Base-by-base conservation (phyloP, 257 asterid species). In the Marsdenia floribunda region DNA sequence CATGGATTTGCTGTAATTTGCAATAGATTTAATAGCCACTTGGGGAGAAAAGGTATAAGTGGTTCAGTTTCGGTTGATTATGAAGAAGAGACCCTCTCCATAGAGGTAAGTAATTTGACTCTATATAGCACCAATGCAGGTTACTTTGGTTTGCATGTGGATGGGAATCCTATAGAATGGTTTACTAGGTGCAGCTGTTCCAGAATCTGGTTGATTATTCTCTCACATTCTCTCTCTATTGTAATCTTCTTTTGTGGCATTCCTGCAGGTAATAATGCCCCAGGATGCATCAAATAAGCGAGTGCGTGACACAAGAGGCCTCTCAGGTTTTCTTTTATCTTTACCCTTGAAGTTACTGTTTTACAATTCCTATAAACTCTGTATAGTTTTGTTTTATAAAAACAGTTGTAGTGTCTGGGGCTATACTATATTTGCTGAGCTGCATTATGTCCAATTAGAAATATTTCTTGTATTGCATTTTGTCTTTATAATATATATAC, bases 291-390 rank as follows among this genome's bases (percentile, higher is more conserved):
- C 98, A 73, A 87, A 83, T 76, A 90, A 86, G 82, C 61, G 85
- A 13, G 93, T 92, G 71, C 88, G 85, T 50, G 98, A 92, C 85
- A 92, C 98, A 22, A 87, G 96, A 84, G 98, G 98, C 72, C 96
- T 92, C 78, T 90, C 98, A 83, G 97, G 97, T 92, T 57, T 70
- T 70, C 74, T 72, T 40, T 57, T 63, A 29, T 19, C 54, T 35
- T 21, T 37, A 16, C 46, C 19, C 29, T 68, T 8, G 64, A 70
- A 12, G 33, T 71, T 13, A 33, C n/a, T 29, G 0, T 13, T 4
- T 2, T 29, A 3, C 19, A 14, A 12, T 26, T 24, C 37, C 35
- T 61, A 4, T 29, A 26, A 33, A 35, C 37, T 33, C 16, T n/a
- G 29, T 44, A 49, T 54, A 60, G 75, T 68, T 70, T 37, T 38